Percentiles rank a stretch among this genome's conserved stretches.
Conservation (phyloP, 2,329 filamentous ascomycete species). For the Trichoderma sp. region DNA sequence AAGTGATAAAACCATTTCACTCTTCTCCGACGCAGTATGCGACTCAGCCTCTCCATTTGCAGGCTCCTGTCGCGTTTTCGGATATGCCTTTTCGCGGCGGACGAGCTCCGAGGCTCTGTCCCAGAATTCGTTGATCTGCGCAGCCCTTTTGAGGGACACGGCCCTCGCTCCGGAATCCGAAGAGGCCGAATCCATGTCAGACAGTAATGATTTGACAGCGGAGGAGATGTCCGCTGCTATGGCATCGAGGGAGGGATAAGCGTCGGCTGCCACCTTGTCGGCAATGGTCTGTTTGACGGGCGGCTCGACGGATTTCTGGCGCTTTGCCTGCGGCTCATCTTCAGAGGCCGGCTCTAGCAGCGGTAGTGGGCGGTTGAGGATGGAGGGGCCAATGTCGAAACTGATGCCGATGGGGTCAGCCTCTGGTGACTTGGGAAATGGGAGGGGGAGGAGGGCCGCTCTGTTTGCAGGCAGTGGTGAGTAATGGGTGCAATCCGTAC, state of each 20-base stretch:
- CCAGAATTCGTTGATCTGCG: constrained; percentile 55
- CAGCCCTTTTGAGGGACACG: constrained; percentile 36
- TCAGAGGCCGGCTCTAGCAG: constrained; percentile 36
- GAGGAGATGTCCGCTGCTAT: constrained; percentile 57
- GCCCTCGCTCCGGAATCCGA: constrained; percentile 30
- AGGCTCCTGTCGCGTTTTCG: constrained; percentile 37
- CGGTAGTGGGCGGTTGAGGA: constrained; percentile 53
- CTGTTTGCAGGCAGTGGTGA: neutral
- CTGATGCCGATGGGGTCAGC: constrained; percentile 40
- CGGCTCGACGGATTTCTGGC: constrained; percentile 54
- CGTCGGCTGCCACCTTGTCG: constrained; percentile 50
- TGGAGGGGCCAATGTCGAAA: constrained; percentile 51
- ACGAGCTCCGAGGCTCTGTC: constrained; percentile 61
- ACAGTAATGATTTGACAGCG: constrained; percentile 47
- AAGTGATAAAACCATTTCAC: constrained; percentile 66
- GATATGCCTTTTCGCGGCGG: constrained; percentile 56
- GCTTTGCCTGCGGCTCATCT: constrained; percentile 56
- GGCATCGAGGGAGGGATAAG: constrained; percentile 61
- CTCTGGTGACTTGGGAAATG: neutral
- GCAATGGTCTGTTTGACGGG: constrained; percentile 44
- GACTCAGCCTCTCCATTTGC: constrained; percentile 41
- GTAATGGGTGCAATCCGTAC: constrained; percentile 29
- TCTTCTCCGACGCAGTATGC: constrained; percentile 40
- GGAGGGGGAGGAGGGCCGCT: neutral
- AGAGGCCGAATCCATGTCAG: constrained; percentile 41